Conservation (phyloP, 805 yeast genomes). For the Hanseniaspora hatyaiensis region DNA sequence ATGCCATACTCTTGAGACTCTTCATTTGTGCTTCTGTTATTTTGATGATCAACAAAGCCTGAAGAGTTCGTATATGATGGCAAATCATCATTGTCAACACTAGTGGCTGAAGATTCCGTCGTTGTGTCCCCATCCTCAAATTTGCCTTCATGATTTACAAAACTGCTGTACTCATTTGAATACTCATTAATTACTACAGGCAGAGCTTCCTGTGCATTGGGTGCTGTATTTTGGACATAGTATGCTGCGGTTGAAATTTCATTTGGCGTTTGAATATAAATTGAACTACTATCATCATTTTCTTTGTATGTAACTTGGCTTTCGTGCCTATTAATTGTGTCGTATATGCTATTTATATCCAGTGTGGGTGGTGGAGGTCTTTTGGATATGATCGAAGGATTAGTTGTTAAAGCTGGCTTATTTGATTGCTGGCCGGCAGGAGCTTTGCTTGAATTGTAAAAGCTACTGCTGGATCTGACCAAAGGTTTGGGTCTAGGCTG, state of each 20-base stretch:
- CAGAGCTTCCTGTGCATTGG: neutral
- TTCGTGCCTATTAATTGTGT: conserved; percentile 1
- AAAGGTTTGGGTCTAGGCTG: neutral
- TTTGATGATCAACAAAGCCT: neutral
- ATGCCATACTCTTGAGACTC: neutral
- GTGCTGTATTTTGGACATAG: neutral
- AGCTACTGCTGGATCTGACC: neutral
- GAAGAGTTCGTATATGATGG: neutral
- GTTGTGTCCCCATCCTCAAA: neutral
- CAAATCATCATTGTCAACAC: neutral
- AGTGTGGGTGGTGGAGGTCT: conserved; percentile 24
- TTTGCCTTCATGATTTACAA: neutral
- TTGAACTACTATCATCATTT: neutral
- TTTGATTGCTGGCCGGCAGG: neutral
- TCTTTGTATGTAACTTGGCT: neutral
- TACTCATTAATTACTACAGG: neutral
- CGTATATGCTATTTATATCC: conserved; percentile 19
- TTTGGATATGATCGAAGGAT: conserved; percentile 9
- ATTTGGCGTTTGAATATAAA: neutral
- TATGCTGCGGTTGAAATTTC: neutral
- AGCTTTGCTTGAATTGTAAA: neutral
- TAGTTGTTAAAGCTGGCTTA: neutral
- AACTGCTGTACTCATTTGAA: neutral
- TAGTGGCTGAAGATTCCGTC: neutral
- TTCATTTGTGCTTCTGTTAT: neutral